These are phyloP conservation scores for Yamadazyma buinensis DNA, from an alignment of 1,139 yeast genomes.

Conservation along the genomic window DNA sequence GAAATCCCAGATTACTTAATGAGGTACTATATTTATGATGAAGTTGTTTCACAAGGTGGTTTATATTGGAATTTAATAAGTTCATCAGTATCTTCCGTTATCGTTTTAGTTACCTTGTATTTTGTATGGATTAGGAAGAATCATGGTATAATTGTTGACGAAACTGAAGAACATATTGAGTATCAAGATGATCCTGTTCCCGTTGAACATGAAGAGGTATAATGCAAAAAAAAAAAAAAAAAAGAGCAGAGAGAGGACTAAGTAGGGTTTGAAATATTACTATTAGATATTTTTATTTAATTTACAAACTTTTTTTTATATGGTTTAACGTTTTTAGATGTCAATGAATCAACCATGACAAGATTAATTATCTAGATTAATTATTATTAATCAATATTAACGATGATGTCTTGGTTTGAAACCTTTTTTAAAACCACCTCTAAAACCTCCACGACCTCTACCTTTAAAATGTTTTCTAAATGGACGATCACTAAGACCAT, in stretches of 20 bases:
- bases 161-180: conserved; percentile 12
- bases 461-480: conserved; percentile 12
- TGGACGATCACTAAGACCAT: conserved; percentile 15
- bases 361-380: no score
- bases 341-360: no score
- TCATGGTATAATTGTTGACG: conserved; percentile 28
- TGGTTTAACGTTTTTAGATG: no score
- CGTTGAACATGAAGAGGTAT: conserved; percentile 6
- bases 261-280: no score
- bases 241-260: no score
- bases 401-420: conserved; percentile 4
- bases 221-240: no score
- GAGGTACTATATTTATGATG: conserved; percentile 4
- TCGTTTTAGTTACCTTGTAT: conserved; percentile 20
- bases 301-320: not conserved
- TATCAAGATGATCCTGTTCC: conserved; percentile 5
- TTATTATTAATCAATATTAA: conserved; percentile 1
- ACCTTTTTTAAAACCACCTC: not conserved
- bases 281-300: no score
- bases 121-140: conserved; percentile 35
- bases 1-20: not conserved
- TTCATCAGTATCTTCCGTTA: conserved; percentile 17
- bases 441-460: not conserved
- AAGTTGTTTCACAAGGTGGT: no score
- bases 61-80: no score